Conservation (phyloP, 108 stramenopile species). For the Skeletonema potamos region DNA sequence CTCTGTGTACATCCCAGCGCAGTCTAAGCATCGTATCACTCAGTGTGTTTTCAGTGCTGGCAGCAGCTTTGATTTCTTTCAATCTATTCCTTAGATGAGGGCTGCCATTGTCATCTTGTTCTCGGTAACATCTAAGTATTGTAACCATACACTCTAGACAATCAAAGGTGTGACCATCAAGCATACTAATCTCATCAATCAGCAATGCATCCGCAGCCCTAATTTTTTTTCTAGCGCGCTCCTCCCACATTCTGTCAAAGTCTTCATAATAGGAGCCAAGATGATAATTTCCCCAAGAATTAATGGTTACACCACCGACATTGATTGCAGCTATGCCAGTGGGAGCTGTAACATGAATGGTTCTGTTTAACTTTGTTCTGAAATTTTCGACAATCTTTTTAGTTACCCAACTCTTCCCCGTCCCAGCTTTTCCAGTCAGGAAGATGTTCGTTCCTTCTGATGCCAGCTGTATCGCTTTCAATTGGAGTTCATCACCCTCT, state of each 20-base stretch:
- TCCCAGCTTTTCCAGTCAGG: constrained; percentile 49
- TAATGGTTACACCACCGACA: constrained; percentile 51
- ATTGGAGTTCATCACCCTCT: constrained; percentile 35
- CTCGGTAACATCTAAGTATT: constrained; percentile 34
- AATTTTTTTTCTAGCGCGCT: constrained; percentile 8
- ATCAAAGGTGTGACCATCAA: constrained; percentile 65
- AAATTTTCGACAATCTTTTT: constrained; percentile 25
- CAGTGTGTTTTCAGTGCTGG: neutral
- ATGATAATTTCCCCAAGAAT: constrained; percentile 49
- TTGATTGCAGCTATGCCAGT: constrained; percentile 62
- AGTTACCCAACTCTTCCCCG: constrained; percentile 49
- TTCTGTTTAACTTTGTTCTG: neutral
- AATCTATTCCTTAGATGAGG: neutral
- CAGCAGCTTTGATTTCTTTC: constrained; percentile 6
- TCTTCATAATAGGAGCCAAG: constrained; percentile 26
- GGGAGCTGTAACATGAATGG: constrained; percentile 57
- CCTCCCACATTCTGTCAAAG: constrained; percentile 30
- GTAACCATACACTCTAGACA: constrained; percentile 62
- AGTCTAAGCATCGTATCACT: constrained; percentile 21
- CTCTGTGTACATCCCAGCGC: constrained; percentile 33
- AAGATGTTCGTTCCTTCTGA: constrained; percentile 25
- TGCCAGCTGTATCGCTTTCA: constrained; percentile 27
- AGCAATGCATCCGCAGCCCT: constrained; percentile 29
- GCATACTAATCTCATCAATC: constrained; percentile 66
- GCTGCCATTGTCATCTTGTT: neutral